phyloP scores from a whole-genome alignment of 1,284 basidiomycete species.

The Boletellus deceptivus region DNA sequence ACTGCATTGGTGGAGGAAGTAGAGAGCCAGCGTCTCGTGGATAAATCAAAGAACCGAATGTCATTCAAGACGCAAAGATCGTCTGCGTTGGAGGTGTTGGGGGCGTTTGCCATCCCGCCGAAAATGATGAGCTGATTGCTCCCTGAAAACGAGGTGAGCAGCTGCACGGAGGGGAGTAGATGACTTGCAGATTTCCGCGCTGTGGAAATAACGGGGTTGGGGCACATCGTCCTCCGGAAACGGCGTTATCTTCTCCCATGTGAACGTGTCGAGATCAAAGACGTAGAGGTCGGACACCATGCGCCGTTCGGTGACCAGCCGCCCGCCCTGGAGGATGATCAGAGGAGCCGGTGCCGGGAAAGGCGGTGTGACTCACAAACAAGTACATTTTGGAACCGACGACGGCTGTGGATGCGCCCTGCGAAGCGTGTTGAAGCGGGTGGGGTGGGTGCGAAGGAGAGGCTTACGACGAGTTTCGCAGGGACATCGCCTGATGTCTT shows the following conservation, averaged over 20 bases:
- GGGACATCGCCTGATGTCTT: slow-evolving; percentile 85
- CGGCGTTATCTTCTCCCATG: slow-evolving; percentile 73
- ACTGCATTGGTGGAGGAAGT: slow-evolving; percentile 32
- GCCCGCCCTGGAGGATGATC: slow-evolving; percentile 61
- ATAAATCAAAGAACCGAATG: slow-evolving; percentile 81
- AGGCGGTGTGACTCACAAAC: slow-evolving; percentile 55
- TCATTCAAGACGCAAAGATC: slow-evolving; percentile 83
- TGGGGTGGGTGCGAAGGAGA: neutral
- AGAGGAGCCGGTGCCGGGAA: neutral
- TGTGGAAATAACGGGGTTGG: slow-evolving; percentile 86
- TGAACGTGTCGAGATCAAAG: slow-evolving; percentile 76
- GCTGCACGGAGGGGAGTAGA: slow-evolving; percentile 1
- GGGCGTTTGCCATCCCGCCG: slow-evolving; percentile 86
- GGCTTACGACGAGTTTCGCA: slow-evolving; percentile 80
- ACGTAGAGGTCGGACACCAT: slow-evolving; percentile 88
- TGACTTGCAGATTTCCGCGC: slow-evolving; percentile 81
- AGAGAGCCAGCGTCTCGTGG: slow-evolving; percentile 71
- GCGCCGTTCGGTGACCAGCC: slow-evolving; percentile 79
- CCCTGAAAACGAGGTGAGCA: slow-evolving; percentile 48
- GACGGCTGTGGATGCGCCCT: slow-evolving; percentile 85
- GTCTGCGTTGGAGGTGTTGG: slow-evolving; percentile 62
- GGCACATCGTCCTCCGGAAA: slow-evolving; percentile 67
- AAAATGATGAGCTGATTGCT: slow-evolving; percentile 86
- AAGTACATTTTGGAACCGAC: slow-evolving; percentile 83
- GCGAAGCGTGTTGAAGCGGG: slow-evolving; percentile 6